These are phyloP conservation scores for Barnettozyma sucrosica DNA, from an alignment of 805 yeast species.

Conservation along the genomic window DNA sequence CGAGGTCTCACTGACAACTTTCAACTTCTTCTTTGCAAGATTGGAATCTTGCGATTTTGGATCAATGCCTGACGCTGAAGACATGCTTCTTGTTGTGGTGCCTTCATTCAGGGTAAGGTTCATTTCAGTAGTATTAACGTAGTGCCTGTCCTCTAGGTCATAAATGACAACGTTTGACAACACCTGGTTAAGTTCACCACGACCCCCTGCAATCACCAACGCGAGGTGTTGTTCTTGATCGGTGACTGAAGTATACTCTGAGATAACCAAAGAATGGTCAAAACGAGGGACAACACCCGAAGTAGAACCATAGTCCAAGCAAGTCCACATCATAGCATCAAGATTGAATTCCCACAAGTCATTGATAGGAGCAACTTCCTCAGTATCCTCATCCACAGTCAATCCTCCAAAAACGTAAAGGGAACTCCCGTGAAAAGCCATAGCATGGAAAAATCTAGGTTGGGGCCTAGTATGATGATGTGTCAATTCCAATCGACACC, in stretches of 20 bases:
- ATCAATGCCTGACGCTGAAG: slow-evolving; percentile 9
- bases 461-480: slow-evolving; percentile 11
- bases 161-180: slow-evolving; percentile 32
- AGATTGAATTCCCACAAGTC: slow-evolving; percentile 69
- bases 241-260: slow-evolving; percentile 33
- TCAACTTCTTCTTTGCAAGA: slow-evolving; percentile 9
- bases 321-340: slow-evolving; percentile 46
- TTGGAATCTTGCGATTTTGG: slow-evolving; percentile 7
- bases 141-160: slow-evolving; percentile 37
- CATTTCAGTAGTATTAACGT: slow-evolving; percentile 17
- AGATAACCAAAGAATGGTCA: slow-evolving; percentile 44
- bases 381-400: slow-evolving; percentile 31
- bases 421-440: slow-evolving; percentile 43
- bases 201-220: slow-evolving; percentile 49
- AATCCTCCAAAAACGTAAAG: slow-evolving; percentile 66
- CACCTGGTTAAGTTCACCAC: slow-evolving; percentile 30
- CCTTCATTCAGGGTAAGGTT: slow-evolving; percentile 22
- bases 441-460: slow-evolving; percentile 52
- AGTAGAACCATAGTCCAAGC: slow-evolving; percentile 39
- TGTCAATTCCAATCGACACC: slow-evolving; percentile 42
- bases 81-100: slow-evolving; percentile 3
- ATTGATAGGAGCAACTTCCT: slow-evolving; percentile 42
- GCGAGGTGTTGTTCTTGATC: slow-evolving; percentile 40
- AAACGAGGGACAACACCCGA: slow-evolving; percentile 38
- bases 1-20: slow-evolving; percentile 14